A percentile compares a stretch with the other conserved stretches of the same genome.
These are phyloP conservation scores for Solanum phureja DNA, from an alignment of 257 asterid genomes.

Conservation along the genomic window DNA sequence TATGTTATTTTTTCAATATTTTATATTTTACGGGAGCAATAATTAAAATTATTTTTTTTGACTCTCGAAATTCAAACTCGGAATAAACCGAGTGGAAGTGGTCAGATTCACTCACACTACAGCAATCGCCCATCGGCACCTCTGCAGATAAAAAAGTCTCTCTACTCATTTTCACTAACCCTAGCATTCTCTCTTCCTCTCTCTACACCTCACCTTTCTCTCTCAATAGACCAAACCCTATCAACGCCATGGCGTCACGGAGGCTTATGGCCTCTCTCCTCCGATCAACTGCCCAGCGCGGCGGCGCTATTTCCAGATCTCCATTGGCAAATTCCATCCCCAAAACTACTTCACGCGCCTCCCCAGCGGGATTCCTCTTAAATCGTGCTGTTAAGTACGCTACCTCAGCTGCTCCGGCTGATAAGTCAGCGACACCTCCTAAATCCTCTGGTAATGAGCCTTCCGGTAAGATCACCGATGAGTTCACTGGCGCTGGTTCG, in stretches of 20 bases:
- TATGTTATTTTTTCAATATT: not conserved
- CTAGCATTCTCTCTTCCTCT: constrained; percentile 3
- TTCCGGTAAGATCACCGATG: constrained; percentile 66
- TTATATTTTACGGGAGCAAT: not conserved
- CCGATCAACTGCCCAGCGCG: constrained; percentile 46
- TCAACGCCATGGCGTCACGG: constrained; percentile 61
- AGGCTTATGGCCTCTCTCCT: constrained; percentile 73
- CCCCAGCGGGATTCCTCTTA: constrained; percentile 60
- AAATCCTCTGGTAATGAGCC: constrained; percentile 21
- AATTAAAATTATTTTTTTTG: not conserved
- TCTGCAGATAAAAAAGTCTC: not conserved
- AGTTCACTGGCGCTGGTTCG: constrained; percentile 67
- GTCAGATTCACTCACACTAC: not conserved
- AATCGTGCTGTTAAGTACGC: constrained; percentile 59
- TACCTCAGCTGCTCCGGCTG: constrained; percentile 41
- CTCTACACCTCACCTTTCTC: constrained; percentile 6
- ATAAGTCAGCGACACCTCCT: constrained; percentile 21
- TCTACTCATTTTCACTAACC: not conserved
- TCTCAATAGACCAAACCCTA: constrained; percentile 7
- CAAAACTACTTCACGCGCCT: constrained; percentile 9
- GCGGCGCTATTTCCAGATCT: constrained; percentile 21
- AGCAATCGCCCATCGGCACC: not conserved
- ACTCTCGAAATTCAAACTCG: not conserved
- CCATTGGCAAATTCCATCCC: constrained; percentile 2
- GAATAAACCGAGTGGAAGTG: not conserved